Base-by-base conservation (phyloP, 2,329 filamentous ascomycete species). In the Neopestalotiopsis sp. region DNA sequence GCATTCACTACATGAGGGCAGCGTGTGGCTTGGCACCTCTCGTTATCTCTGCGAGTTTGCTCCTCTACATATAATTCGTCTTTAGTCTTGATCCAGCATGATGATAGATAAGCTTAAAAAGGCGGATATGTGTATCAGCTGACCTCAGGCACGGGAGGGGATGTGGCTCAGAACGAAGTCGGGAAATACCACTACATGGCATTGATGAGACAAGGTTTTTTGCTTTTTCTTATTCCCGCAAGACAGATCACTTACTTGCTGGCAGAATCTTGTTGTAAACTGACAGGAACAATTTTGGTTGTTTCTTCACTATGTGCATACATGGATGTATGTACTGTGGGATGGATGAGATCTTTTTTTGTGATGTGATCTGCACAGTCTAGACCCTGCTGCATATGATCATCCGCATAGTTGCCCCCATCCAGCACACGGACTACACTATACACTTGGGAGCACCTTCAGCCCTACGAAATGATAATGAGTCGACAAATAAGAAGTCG, bases 371-470 rank as follows among this genome's bases (percentile, higher is more conserved):
- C 45, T n/a, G 17, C 45, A 24, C 17, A 53, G 45, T 53, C 45
- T 53, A 24, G 45, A 53, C 45, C 45, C 45, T 7, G n/a, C 12
- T 34, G 32, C 32, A 62, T 30, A 62, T 62, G 59, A 62, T 62
- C 59, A 34, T 34, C 59, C 59, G 59, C 34, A 20, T 38, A 24
- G 24, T 59, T 59, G 57, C 24, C 57, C 30, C n/a, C 6, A 53
- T 53, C 45, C 45, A 24, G 45, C 45, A 53, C 45, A 53, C 45
- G n/a, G 45, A 53, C 57, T 59, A 28, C 17, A 30, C 57, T 14
- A 59, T 12, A 30, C n/a, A 40, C 14, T 34, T 30, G n/a, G 24
- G 32, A 13, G 4, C 28, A 38, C 32, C 13, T 34, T 62, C 59
- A 62, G 59, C 59, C 59, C 59, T 62, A 62, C 7, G 30, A 28